Percentiles rank a stretch among this genome's conserved stretches.
These are phyloP conservation scores for Shiraia sp. DNA, from an alignment of 2,329 filamentous ascomycete genomes.

Conservation along the genomic window DNA sequence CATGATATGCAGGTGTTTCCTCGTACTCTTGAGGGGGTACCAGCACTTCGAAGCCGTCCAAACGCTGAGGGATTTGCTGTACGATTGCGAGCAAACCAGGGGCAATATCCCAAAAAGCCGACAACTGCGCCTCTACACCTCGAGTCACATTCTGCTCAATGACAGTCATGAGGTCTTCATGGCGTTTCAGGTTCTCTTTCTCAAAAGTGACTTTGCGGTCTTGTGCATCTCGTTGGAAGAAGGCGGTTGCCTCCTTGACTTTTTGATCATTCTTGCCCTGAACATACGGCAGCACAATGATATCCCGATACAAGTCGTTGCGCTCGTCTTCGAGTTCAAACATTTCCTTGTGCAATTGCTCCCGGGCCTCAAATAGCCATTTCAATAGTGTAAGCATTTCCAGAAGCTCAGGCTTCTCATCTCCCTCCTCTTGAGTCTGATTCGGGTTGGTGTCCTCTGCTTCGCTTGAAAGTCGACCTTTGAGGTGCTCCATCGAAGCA, in stretches of 20 bases:
- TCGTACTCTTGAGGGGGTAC: constrained; percentile 79
- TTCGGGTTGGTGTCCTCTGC: constrained; percentile 72
- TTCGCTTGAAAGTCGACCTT: constrained; percentile 72
- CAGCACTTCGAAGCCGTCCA: constrained; percentile 67
- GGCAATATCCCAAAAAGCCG: constrained; percentile 97
- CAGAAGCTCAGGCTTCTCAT: constrained; percentile 89
- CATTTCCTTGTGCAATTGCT: constrained; percentile 80
- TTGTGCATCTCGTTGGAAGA: constrained; percentile 78
- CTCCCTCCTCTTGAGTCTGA: constrained; percentile 89
- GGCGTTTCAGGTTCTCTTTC: constrained; percentile 71
- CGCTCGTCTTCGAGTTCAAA: constrained; percentile 84
- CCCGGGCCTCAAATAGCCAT: constrained; percentile 95
- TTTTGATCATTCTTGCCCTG: constrained; percentile 76
- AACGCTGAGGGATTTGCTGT: constrained; percentile 72
- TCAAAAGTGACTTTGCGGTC: constrained; percentile 74
- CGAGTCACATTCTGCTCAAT: constrained; percentile 84
- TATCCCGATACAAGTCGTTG: constrained; percentile 81
- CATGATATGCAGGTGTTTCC: constrained; percentile 81
- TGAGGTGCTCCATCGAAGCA: constrained; percentile 75
- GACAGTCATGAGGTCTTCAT: constrained; percentile 74
- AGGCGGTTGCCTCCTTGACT: constrained; percentile 73
- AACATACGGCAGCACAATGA: constrained; percentile 81
- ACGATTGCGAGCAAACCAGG: constrained; percentile 77
- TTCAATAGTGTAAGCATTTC: constrained; percentile 95
- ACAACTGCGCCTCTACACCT: constrained; percentile 88